Conservation (phyloP, 1,139 yeast species). For the Taphrina wiesneri region DNA sequence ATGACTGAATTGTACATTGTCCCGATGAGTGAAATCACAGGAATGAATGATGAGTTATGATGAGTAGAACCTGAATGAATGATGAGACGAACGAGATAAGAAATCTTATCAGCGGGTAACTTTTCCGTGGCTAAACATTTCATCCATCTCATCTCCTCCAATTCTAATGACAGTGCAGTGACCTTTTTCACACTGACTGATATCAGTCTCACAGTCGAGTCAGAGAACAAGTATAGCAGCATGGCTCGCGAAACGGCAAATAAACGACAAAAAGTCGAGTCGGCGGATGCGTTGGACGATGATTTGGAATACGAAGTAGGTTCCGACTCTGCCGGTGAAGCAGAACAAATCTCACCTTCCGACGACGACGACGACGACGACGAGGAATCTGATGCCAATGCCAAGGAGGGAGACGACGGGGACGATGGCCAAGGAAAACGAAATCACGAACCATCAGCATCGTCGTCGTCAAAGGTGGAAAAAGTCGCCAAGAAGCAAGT, state of each 20-base stretch:
- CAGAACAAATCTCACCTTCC: conserved; percentile 1
- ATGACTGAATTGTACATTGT: not conserved
- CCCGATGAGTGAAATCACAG: not conserved
- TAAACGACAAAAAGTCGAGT: conserved; percentile 11
- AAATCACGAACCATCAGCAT: not conserved
- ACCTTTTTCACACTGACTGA: not conserved
- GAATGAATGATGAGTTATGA: not conserved
- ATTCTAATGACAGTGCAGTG: too few species aligned
- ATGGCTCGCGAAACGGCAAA: not conserved
- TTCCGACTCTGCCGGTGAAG: conserved; percentile 25
- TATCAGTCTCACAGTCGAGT: too few species aligned
- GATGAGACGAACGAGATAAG: not conserved
- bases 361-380: conserved; percentile 1
- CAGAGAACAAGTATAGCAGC: too few species aligned
- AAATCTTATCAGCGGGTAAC: conserved; percentile 8
- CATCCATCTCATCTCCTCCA: not conserved
- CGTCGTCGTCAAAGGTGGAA: not conserved
- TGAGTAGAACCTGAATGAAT: not conserved
- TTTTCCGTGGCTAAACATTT: not conserved
- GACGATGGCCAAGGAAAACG: not conserved
- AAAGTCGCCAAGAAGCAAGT: not conserved
- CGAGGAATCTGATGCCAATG: too few species aligned
- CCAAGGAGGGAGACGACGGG: too few species aligned
- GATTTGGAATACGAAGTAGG: conserved; percentile 30
- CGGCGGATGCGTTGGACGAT: conserved; percentile 28